These are phyloP conservation scores for Halteria grandinella DNA, from an alignment of 73 alveolate species.

Conservation along the genomic window DNA sequence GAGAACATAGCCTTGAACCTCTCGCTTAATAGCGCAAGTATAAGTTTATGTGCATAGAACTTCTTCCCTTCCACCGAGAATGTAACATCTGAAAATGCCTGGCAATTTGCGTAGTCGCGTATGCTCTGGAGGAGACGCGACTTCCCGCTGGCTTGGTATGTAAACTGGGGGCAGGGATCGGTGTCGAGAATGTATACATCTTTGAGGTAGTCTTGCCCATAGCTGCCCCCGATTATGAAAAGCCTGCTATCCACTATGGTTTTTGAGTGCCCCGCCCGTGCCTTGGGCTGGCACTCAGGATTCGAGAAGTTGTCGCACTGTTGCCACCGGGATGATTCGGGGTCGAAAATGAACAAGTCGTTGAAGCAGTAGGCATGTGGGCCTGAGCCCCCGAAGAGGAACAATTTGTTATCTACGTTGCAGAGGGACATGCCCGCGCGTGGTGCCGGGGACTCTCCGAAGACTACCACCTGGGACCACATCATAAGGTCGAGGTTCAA, in stretches of 20 bases:
- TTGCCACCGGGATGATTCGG: conserved; percentile 65
- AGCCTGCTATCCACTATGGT: conserved; percentile 69
- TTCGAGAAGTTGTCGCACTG: conserved; percentile 43
- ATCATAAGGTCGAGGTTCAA: conserved; percentile 49
- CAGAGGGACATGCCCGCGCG: conserved; percentile 93
- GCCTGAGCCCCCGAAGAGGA: conserved; percentile 92
- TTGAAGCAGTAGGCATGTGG: conserved; percentile 86
- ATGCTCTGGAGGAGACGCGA: conserved; percentile 43
- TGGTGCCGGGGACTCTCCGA: conserved; percentile 80
- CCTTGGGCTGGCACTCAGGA: conserved; percentile 68
- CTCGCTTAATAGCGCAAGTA: conserved; percentile 73
- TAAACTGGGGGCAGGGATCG: conserved; percentile 80
- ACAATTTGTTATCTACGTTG: conserved; percentile 73
- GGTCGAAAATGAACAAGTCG: conserved; percentile 82
- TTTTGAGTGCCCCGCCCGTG: conserved; percentile 93
- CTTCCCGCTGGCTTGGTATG: conserved; percentile 30
- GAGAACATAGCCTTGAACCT: conserved; percentile 39
- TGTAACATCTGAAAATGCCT: conserved; percentile 76
- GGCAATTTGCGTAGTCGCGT: conserved; percentile 65
- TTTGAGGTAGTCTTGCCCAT: conserved; percentile 79
- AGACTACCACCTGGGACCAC: conserved; percentile 73
- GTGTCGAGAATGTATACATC: conserved; percentile 78
- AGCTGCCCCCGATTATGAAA: conserved; percentile 87
- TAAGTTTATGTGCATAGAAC: conserved; percentile 85
- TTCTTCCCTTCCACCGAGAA: conserved; percentile 75